Evolutionary conservation across 371 early-diverging fungal species (phyloP).

Genomic region (Thermomucor indicae-seudaticae): DNA sequence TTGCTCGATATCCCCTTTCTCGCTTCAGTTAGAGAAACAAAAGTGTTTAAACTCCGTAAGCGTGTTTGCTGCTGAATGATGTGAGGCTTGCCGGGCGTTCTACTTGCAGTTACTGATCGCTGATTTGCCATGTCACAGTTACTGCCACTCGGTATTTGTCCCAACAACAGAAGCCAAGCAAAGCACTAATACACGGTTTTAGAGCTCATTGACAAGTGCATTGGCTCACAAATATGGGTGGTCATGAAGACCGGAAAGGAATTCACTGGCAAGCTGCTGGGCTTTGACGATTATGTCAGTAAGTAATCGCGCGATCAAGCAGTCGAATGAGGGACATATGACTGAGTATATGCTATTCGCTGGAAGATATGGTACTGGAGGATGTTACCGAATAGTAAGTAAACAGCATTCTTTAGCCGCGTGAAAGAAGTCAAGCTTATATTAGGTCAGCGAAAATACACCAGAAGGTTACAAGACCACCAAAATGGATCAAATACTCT

Average conservation of each 20-base stretch:
- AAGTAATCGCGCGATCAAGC: conserved; percentile 26
- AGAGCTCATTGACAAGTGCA: conserved; percentile 98
- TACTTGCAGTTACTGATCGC: no score
- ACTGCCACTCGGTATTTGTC: background rate
- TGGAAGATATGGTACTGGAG: conserved; percentile 91
- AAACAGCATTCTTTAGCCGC: background rate
- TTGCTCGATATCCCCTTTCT: no score
- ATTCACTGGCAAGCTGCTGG: conserved; percentile 89
- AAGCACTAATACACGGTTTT: background rate
- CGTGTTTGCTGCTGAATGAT: background rate
- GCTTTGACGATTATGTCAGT: conserved; percentile 99
- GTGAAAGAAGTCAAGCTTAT: background rate
- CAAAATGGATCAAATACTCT: conserved; percentile 82
- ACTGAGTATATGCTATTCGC: background rate
- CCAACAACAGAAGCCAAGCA: background rate
- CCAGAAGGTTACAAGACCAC: conserved; percentile 72
- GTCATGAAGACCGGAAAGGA: conserved; percentile 95
- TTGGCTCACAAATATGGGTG: conserved; percentile 95
- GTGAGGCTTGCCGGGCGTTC: no score
- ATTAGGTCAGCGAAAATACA: conserved; percentile 61
- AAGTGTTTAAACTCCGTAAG: no score
- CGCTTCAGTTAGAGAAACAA: no score
- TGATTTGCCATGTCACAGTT: background rate
- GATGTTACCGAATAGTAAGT: conserved; percentile 81
- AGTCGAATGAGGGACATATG: background rate